Evolutionary conservation across 441 rosid species (phyloP).

Genomic region (Cnidoscolus chayamansa): DNA sequence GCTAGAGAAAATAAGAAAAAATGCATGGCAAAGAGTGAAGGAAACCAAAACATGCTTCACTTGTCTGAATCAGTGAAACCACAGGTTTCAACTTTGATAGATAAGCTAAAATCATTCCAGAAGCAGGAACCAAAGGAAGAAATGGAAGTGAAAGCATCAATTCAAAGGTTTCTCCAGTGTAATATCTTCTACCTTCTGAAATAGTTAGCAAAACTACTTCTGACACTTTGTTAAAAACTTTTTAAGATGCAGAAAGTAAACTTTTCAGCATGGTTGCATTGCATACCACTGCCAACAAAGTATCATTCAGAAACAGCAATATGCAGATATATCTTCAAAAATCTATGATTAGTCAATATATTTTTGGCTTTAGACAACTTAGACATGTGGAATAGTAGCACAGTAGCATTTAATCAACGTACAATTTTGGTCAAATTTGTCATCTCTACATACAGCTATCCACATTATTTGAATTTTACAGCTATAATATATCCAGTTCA

Average conservation of each 20-base stretch:
- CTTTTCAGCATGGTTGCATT: not conserved
- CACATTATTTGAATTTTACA: too few species aligned
- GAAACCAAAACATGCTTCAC: not conserved
- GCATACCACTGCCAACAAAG: too few species aligned
- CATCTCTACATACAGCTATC: too few species aligned
- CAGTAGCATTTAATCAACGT: too few species aligned
- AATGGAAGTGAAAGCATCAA: not conserved
- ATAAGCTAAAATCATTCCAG: not conserved
- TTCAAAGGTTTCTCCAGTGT: not conserved
- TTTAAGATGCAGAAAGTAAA: not conserved
- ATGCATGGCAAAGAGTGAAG: not conserved
- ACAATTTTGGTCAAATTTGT: too few species aligned
- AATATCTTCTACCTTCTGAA: not conserved
- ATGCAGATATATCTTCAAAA: too few species aligned
- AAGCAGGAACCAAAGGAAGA: not conserved
- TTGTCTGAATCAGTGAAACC: not conserved
- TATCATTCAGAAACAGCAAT: too few species aligned
- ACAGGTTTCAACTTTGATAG: not conserved
- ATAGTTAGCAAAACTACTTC: not conserved
- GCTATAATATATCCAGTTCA: too few species aligned
- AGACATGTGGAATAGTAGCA: too few species aligned
- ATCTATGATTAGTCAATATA: too few species aligned
- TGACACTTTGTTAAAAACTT: not conserved
- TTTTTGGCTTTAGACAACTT: too few species aligned
- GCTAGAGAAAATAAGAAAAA: not conserved